Percentiles rank a stretch among this genome's conserved stretches.
Conservation (phyloP, 2,329 filamentous ascomycete genomes). For the Phialophora tarda region DNA sequence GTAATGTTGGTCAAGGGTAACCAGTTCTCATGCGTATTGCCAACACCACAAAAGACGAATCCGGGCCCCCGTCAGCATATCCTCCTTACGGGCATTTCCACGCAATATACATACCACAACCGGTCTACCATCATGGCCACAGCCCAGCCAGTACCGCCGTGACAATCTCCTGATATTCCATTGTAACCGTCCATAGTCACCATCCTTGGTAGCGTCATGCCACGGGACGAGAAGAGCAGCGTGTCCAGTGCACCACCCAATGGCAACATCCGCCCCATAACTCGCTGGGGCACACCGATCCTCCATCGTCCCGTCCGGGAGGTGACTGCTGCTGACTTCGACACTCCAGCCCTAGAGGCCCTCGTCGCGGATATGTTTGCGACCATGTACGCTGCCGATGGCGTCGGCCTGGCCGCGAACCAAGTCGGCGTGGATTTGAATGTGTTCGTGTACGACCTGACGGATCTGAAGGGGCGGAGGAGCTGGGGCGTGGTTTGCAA, state of each 20-base stretch:
- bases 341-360: slow-evolving; percentile 1
- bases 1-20: too few species aligned
- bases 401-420: slow-evolving; percentile 11
- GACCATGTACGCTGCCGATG: slow-evolving; percentile 17
- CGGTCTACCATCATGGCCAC: background rate
- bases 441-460: slow-evolving; percentile 16
- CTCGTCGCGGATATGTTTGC: slow-evolving; percentile 20
- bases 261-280: slow-evolving; percentile 8
- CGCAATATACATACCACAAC: background rate
- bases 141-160: background rate
- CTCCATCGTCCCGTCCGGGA: slow-evolving; percentile 7
- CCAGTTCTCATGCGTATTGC: background rate
- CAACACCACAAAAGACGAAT: background rate
- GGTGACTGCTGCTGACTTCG: background rate
- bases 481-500: slow-evolving; percentile 16
- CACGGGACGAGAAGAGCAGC: background rate
- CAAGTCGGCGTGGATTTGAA: slow-evolving; percentile 18
- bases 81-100: background rate
- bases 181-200: background rate
- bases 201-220: background rate
- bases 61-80: background rate
- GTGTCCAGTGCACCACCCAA: background rate
- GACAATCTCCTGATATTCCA: background rate
- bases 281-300: slow-evolving; percentile 17
- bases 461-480: background rate